Percentiles rank a stretch among this genome's conserved stretches.
Conservation (phyloP, 2,329 filamentous ascomycete species). For the Penicillium hordei region DNA sequence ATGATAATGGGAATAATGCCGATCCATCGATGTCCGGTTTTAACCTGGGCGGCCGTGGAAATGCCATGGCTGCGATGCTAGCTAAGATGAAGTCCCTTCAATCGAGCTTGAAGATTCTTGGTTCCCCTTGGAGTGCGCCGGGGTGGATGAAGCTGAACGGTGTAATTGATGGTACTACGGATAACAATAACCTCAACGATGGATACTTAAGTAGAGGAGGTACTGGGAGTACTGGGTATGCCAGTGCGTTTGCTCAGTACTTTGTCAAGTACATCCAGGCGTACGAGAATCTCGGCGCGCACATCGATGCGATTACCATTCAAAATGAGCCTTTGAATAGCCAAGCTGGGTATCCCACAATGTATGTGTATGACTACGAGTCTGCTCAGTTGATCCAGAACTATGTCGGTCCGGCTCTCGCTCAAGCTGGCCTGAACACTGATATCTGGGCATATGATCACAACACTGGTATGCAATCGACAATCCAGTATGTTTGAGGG, state of each 20-base stretch:
- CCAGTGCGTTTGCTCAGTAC: conserved; percentile 35
- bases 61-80: conserved; percentile 39
- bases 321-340: conserved; percentile 44
- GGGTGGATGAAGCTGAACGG: conserved; percentile 45
- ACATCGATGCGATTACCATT: conserved; percentile 39
- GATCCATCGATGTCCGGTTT: conserved; percentile 37
- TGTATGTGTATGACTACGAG: conserved; percentile 41
- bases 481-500: neutral
- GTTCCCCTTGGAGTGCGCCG: conserved; percentile 41
- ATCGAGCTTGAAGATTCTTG: conserved; percentile 36
- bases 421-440: conserved; percentile 24
- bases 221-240: conserved; percentile 33
- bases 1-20: conserved; percentile 37
- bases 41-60: conserved; percentile 35
- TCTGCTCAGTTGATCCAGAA: conserved; percentile 35
- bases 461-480: conserved; percentile 31
- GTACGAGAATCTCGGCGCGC: conserved; percentile 32
- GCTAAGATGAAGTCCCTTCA: conserved; percentile 39
- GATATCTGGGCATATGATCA: conserved; percentile 41
- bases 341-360: conserved; percentile 39
- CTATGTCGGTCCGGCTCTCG: conserved; percentile 31
- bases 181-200: conserved; percentile 37
- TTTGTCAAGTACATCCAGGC: conserved; percentile 42
- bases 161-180: conserved; percentile 27
- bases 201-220: conserved; percentile 27